Base-by-base conservation (phyloP, 345 rosid genomes). In the Rhodomyrtus tomentosa region DNA sequence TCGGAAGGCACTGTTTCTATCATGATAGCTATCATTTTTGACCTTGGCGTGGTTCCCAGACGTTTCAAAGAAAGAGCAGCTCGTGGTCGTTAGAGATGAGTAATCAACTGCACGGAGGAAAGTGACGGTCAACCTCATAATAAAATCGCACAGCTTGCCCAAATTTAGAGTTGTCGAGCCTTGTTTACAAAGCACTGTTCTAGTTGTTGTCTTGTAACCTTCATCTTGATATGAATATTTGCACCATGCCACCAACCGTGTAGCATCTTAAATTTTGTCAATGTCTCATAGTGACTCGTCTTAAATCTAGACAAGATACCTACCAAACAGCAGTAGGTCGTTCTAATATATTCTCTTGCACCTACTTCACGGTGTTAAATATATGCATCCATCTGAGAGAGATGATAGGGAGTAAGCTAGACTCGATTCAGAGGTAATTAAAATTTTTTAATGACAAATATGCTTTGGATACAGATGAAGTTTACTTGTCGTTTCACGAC, bases 401-500 rank as follows among this genome's bases (percentile, higher is more conserved):
- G 5, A 55, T 24, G 24, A 24, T 3, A 25, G 27, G 6, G 29
- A 55, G 29, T 5, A 55, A 32, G 10, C 76, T 32, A 16, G 36
- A 68, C 12, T 18, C 11, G 9, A 68, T 18, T 68, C 24, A 10
- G 45, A 20, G 13, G 12, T 21, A 32, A 68, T 32, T 32, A 16
- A 32, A 32, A 10, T 32, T 68, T 7, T 32, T 18, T 18, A 68
- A 68, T 68, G 76, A 68, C 76, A 68, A 32, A n/a, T 20, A 68
- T 68, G 42, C 45, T 68, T 68, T 55, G 53, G 83, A 85, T 87
- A 73, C 95, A 97, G 99, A 97, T 85, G 89, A 90, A 86, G 95
- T 86, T 51, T 95, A 97, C 82, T 92, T 95, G n/a, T 89, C 92
- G 79, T 97, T 97, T 91, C 99, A 97, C 86, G 99, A 97, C 42